A percentile compares a stretch with the other conserved stretches of the same genome.
phyloP scores from a whole-genome alignment of 352 stramenopile species.

The Phytophthora tubulina region DNA sequence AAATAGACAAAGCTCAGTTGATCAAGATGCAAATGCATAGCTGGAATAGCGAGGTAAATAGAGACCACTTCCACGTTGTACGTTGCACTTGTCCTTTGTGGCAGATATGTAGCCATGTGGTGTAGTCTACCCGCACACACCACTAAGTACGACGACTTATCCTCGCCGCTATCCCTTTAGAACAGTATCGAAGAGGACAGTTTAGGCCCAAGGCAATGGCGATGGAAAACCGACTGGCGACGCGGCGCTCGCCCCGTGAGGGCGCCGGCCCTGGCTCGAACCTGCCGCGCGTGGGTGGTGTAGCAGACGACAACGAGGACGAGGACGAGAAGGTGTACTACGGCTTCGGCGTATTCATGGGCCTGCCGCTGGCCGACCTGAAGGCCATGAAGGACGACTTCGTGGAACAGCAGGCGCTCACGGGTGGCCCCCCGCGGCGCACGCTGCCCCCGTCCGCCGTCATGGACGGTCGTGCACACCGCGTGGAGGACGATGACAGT shows the following conservation, averaged over 20 bases:
- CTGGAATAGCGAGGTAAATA: conserved; percentile 14
- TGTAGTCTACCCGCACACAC: not conserved
- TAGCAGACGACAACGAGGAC: conserved; percentile 69
- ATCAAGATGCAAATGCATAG: not conserved
- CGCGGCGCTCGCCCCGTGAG: conserved; percentile 34
- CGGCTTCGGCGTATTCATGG: conserved; percentile 91
- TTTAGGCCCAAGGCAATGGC: conserved; percentile 13
- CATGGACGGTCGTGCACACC: conserved; percentile 29
- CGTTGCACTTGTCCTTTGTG: conserved; percentile 3
- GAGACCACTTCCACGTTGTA: not conserved
- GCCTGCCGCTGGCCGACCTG: conserved; percentile 81
- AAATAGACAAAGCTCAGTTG: conserved; percentile 27
- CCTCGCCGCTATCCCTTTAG: conserved; percentile 1
- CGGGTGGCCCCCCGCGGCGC: conserved; percentile 16
- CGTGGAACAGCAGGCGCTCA: conserved; percentile 65
- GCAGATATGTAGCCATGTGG: conserved; percentile 20
- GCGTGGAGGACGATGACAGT: conserved; percentile 36
- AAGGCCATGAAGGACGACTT: conserved; percentile 89
- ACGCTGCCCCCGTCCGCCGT: conserved; percentile 20
- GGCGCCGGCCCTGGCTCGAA: conserved; percentile 24
- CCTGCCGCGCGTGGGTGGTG: conserved; percentile 31
- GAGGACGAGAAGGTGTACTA: conserved; percentile 92
- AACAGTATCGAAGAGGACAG: conserved; percentile 24
- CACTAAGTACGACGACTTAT: conserved; percentile 26
- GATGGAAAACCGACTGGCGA: conserved; percentile 58